A percentile compares a stretch with the other conserved stretches of the same genome.
These are phyloP conservation scores for Vigna angularis DNA, from an alignment of 306 rosid genomes.

Conservation along the genomic window DNA sequence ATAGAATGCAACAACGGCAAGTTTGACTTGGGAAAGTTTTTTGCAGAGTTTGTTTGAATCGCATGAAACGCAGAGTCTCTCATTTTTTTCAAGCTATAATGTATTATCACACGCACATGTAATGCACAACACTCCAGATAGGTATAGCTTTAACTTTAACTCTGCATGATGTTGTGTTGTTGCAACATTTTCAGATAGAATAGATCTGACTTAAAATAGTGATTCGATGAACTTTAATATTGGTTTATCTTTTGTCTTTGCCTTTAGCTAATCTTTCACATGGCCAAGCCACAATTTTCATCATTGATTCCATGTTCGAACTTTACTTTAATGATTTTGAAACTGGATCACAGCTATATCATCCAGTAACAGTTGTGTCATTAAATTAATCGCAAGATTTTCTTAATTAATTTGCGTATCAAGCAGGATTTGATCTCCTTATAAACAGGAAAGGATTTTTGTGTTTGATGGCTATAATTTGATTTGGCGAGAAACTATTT, in stretches of 20 bases:
- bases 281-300: too few relatives aligned
- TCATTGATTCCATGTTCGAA: too few relatives aligned
- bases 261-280: too few relatives aligned
- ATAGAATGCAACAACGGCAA: constrained; percentile 69
- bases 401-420: background rate
- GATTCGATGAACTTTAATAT: background rate
- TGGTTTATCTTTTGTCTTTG: background rate
- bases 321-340: too few relatives aligned
- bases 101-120: too few relatives aligned
- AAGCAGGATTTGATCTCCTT: background rate
- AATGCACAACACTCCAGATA: background rate
- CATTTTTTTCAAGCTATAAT: background rate
- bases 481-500: background rate
- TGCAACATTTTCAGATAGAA: background rate
- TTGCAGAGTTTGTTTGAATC: constrained; percentile 63
- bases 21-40: constrained; percentile 68
- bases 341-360: too few relatives aligned
- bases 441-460: background rate
- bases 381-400: too few relatives aligned
- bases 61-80: background rate
- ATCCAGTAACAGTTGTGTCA: too few relatives aligned
- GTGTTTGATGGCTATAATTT: background rate
- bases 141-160: background rate
- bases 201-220: background rate
- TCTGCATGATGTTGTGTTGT: background rate